Evolutionary conservation across 2,329 filamentous ascomycete species (phyloP).

Genomic region (Paecilomyces variotii): DNA sequence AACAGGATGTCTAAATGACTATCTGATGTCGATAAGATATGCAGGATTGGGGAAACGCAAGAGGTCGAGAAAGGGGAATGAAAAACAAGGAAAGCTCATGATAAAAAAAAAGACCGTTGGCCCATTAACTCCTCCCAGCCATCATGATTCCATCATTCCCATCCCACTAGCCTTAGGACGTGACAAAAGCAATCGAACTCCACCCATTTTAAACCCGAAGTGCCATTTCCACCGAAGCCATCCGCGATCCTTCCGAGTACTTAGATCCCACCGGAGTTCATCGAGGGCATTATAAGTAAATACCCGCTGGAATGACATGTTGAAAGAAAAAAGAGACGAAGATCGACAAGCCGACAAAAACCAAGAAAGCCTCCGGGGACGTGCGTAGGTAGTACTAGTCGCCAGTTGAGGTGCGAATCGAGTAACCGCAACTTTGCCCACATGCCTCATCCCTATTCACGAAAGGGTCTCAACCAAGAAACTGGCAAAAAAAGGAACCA

Average conservation of each 20-base stretch:
- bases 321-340: constrained; percentile 70
- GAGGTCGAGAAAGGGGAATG: neutral
- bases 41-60: neutral
- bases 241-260: neutral
- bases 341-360: constrained; percentile 51
- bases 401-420: constrained; percentile 66
- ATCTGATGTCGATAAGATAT: neutral
- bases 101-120: neutral
- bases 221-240: neutral
- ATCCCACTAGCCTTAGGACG: neutral
- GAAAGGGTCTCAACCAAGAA: neutral
- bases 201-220: neutral
- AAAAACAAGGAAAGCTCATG: neutral
- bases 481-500: neutral
- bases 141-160: neutral
- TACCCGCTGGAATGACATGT: constrained; percentile 38
- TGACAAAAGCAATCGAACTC: neutral
- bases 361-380: constrained; percentile 54
- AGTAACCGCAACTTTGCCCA: constrained; percentile 51
- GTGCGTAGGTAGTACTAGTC: constrained; percentile 26
- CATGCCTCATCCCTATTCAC: neutral
- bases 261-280: neutral
- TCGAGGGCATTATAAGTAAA: neutral
- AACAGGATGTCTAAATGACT: neutral
- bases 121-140: neutral